Percentiles rank a stretch among this genome's conserved stretches.
These are phyloP conservation scores for Aspergillus sp. DNA, from an alignment of 2,329 filamentous ascomycete genomes.

Conservation along the genomic window DNA sequence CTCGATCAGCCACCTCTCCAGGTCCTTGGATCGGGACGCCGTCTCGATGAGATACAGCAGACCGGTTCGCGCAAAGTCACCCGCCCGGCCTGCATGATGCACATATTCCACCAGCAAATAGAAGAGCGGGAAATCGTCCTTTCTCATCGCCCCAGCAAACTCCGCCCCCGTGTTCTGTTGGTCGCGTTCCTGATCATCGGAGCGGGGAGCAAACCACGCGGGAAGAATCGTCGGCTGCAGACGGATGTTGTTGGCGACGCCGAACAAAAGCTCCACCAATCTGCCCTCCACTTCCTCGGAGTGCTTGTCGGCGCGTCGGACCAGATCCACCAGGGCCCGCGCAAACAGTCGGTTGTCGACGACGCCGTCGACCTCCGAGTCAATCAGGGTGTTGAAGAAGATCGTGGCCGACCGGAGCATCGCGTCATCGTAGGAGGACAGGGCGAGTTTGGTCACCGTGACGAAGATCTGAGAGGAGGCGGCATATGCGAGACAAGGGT, in stretches of 20 bases:
- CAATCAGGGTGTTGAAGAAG: conserved; percentile 87
- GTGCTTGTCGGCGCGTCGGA: conserved; percentile 67
- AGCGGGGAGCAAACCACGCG: conserved; percentile 80
- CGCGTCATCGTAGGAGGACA: conserved; percentile 78
- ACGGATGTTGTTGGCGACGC: conserved; percentile 93
- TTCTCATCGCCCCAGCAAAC: conserved; percentile 81
- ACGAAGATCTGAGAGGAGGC: conserved; percentile 85
- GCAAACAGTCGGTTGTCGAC: conserved; percentile 85
- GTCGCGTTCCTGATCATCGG: conserved; percentile 37
- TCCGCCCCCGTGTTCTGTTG: conserved; percentile 56
- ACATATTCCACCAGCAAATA: conserved; percentile 96
- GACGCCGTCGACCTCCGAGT: conserved; percentile 95
- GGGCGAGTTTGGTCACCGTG: conserved; percentile 83
- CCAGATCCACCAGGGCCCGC: conserved; percentile 79
- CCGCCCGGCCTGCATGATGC: conserved; percentile 89
- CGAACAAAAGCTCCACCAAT: conserved; percentile 90
- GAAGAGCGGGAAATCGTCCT: conserved; percentile 92
- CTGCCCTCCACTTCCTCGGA: conserved; percentile 80
- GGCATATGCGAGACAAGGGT: conserved; percentile 87
- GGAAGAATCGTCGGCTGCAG: conserved; percentile 82
- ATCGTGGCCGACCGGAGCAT: conserved; percentile 81
- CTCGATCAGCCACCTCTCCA: conserved; percentile 96
- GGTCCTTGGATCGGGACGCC: conserved; percentile 73
- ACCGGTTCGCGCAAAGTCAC: conserved; percentile 93
- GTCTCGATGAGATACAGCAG: conserved; percentile 94